These are phyloP conservation scores for Aegilops speltoides DNA, from an alignment of 176 grass and related monocot genomes.

Conservation along the genomic window DNA sequence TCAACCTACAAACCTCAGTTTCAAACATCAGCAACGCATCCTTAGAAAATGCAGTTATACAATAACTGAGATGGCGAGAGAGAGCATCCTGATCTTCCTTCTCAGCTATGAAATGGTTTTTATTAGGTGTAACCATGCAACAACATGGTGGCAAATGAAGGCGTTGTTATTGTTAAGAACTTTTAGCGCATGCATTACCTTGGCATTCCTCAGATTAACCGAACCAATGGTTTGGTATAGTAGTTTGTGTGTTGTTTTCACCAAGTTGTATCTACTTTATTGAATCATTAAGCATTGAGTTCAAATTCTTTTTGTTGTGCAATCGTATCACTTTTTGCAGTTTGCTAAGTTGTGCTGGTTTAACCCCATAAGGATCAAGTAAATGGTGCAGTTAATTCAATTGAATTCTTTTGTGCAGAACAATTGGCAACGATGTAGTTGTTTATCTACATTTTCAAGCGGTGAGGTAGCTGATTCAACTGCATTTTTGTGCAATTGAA, in stretches of 20 bases:
- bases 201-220: conserved; percentile 22
- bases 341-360: no score
- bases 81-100: conserved; percentile 29
- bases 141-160: conserved; percentile 35
- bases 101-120: conserved; percentile 1
- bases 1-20: conserved; percentile 40
- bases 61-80: conserved; percentile 39
- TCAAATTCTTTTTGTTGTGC: background rate
- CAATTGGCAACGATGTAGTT: no score
- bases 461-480: no score
- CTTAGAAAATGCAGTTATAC: conserved; percentile 53
- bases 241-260: background rate
- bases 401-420: no score
- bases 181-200: conserved; percentile 37
- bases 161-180: conserved; percentile 10
- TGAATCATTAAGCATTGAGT: background rate
- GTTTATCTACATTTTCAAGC: no score
- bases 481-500: no score
- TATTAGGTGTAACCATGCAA: conserved; percentile 23
- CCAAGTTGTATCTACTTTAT: background rate
- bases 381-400: no score
- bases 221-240: conserved; percentile 40
- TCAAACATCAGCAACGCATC: conserved; percentile 41
- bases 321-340: background rate
- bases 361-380: no score